Percentiles rank a stretch among this genome's conserved stretches.
phyloP scores from a whole-genome alignment of 257 asterid genomes.

The Penstemon barbatus region DNA sequence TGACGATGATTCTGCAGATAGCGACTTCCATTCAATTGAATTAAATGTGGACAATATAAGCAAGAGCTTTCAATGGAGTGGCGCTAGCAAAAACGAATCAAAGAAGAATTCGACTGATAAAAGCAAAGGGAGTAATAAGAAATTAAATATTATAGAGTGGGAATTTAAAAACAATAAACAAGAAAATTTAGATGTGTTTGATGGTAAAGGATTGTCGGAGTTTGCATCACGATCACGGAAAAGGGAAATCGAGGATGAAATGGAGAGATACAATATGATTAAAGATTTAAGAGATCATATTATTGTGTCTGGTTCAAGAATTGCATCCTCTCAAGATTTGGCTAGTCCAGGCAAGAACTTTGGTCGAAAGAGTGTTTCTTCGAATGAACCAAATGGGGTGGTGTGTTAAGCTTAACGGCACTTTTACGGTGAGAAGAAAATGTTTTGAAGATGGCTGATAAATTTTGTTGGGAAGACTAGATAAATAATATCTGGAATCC shows the following conservation, averaged over 20 bases:
- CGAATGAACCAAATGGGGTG: conserved; percentile 47
- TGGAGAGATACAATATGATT: conserved; percentile 84
- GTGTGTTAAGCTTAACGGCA: conserved; percentile 44
- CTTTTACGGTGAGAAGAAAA: background rate
- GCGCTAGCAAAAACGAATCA: conserved; percentile 31
- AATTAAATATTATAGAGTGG: conserved; percentile 49
- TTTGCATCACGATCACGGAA: conserved; percentile 57
- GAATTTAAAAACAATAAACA: conserved; percentile 44
- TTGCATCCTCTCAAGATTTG: conserved; percentile 49
- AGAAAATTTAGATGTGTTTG: conserved; percentile 38
- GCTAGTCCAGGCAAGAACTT: conserved; percentile 40
- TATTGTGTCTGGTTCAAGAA: conserved; percentile 63
- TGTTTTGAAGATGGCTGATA: background rate
- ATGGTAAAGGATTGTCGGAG: conserved; percentile 43
- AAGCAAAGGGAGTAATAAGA: conserved; percentile 50
- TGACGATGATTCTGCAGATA: conserved; percentile 38
- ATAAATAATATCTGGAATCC: conserved; percentile 15
- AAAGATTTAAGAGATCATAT: conserved; percentile 79
- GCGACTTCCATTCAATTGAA: conserved; percentile 70
- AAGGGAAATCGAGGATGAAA: conserved; percentile 66
- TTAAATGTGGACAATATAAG: conserved; percentile 51
- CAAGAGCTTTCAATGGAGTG: conserved; percentile 62
- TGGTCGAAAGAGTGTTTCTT: conserved; percentile 38
- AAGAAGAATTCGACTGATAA: conserved; percentile 43
- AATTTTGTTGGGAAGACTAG: background rate